phyloP scores from a whole-genome alignment of 129 eudicot species.

The Escallonia herrerae region DNA sequence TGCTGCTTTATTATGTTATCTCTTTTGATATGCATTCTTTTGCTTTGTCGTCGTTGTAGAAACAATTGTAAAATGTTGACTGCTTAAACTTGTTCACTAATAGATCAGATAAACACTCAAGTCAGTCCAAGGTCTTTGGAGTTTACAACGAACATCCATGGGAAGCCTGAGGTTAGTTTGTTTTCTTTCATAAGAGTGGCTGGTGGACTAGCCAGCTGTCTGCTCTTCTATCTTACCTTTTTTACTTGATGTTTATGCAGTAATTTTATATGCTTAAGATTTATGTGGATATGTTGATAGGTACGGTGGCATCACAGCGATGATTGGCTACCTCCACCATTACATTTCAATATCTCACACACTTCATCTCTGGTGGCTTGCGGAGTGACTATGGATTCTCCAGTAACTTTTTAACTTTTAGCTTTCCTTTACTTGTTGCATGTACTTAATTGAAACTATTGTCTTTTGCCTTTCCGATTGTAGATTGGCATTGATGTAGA shows the following conservation, averaged over 20 bases:
- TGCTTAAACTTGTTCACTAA: slow-evolving; percentile 19
- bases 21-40: too few species aligned
- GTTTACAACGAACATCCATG: slow-evolving; percentile 69
- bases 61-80: too few species aligned
- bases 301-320: slow-evolving; percentile 42
- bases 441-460: not conserved
- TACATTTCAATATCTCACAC: slow-evolving; percentile 84
- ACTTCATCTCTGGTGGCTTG: slow-evolving; percentile 88
- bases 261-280: not conserved
- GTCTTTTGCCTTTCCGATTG: not conserved
- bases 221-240: not conserved
- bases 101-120: slow-evolving; percentile 70
- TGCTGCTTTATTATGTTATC: too few species aligned
- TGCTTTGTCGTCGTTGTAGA: too few species aligned
- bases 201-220: not conserved
- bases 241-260: not conserved
- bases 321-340: slow-evolving; percentile 39
- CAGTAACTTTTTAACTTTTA: slow-evolving; percentile 22
- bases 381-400: slow-evolving; percentile 53
- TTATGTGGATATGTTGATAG: slow-evolving; percentile 24
- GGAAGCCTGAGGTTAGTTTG: slow-evolving; percentile 85
- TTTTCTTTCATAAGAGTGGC: not conserved
- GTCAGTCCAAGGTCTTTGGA: slow-evolving; percentile 62
- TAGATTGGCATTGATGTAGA: slow-evolving; percentile 98
- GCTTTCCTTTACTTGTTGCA: not conserved